These are phyloP conservation scores for Venturia aucupariae DNA, from an alignment of 2,329 filamentous ascomycete species.

Conservation along the genomic window DNA sequence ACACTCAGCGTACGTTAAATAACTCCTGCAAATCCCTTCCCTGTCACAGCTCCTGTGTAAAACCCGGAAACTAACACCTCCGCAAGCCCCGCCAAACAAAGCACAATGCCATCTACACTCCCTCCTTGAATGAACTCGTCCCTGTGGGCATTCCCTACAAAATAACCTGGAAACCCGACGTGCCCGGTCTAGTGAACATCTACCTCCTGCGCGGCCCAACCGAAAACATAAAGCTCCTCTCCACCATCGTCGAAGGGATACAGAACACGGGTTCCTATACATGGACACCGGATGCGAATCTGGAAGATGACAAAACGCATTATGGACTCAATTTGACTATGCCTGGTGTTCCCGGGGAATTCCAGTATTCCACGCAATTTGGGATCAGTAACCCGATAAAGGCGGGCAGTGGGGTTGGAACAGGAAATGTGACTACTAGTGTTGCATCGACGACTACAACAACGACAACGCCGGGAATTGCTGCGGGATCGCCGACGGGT, in stretches of 20 bases:
- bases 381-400: not conserved
- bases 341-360: slow-evolving; percentile 29
- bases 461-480: not conserved
- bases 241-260: slow-evolving; percentile 44
- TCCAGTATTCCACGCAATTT: slow-evolving; percentile 9
- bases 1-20: not conserved
- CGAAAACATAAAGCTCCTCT: slow-evolving; percentile 43
- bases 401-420: not conserved
- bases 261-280: slow-evolving; percentile 46
- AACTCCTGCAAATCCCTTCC: not conserved
- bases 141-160: slow-evolving; percentile 46
- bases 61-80: not conserved
- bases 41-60: too few relatives aligned
- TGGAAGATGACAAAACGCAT: slow-evolving; percentile 40
- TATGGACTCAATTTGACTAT: slow-evolving; percentile 55
- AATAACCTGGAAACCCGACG: slow-evolving; percentile 49
- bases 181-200: slow-evolving; percentile 43
- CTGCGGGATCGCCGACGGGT: not conserved
- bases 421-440: not conserved
- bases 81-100: not conserved
- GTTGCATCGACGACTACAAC: not conserved
- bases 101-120: slow-evolving; percentile 44
- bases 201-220: slow-evolving; percentile 51
- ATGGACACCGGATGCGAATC: slow-evolving; percentile 44
- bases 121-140: slow-evolving; percentile 43